phyloP scores from a whole-genome alignment of 78 protist species.

The Blattamonas nauphoetae region DNA sequence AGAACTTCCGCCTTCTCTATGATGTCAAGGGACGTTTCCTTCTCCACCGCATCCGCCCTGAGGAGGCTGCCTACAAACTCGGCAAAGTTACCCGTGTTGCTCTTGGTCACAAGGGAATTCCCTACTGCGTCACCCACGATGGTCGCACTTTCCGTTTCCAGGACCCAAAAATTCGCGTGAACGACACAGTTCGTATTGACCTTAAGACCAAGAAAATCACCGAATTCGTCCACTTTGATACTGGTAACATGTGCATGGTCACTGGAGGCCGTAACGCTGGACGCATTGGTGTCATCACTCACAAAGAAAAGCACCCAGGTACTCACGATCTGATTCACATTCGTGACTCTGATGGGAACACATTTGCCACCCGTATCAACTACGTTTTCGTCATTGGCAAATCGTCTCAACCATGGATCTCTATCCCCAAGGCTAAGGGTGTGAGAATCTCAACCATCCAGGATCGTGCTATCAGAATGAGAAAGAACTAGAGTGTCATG shows the following conservation, averaged over 20 bases:
- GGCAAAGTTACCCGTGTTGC: conserved; percentile 55
- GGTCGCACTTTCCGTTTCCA: conserved; percentile 99
- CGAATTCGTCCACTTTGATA: conserved; percentile 58
- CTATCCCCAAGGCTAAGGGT: conserved; percentile 92
- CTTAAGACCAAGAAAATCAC: conserved; percentile 54
- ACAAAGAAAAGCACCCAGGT: conserved; percentile 85
- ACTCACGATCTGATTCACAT: conserved; percentile 90
- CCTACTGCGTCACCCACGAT: conserved; percentile 90
- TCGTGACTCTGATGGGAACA: conserved; percentile 67
- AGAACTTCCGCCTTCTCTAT: conserved; percentile 93
- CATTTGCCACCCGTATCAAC: conserved; percentile 92
- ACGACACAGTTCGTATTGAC: conserved; percentile 86
- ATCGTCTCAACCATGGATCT: conserved; percentile 62
- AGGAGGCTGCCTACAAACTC: conserved; percentile 89
- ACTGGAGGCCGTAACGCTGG: conserved; percentile 96
- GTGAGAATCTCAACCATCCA: conserved; percentile 54
- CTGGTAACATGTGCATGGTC: conserved; percentile 77
- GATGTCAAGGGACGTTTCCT: conserved; percentile 97
- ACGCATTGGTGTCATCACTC: conserved; percentile 88
- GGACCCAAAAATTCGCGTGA: conserved; percentile 64
- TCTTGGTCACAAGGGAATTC: conserved; percentile 72
- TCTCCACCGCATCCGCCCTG: conserved; percentile 73
- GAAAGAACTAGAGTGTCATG: conserved; percentile 7
- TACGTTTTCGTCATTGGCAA: conserved; percentile 95
- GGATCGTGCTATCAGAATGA: conserved; percentile 51